Base-by-base conservation (phyloP, 2,329 filamentous ascomycete species). In the Botryotinia globosa region DNA sequence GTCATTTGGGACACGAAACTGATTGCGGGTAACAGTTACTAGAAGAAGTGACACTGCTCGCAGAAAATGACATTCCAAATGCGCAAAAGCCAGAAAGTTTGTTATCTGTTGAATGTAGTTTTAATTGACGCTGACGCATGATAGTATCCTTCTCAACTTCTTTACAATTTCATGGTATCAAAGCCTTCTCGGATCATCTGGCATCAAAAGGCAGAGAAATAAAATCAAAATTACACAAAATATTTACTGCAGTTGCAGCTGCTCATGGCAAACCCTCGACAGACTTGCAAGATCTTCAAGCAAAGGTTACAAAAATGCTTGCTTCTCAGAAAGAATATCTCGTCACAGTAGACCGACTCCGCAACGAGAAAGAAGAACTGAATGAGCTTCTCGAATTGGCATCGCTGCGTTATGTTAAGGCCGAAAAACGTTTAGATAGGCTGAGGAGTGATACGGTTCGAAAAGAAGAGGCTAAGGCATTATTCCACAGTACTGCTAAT, bases 341-440 rank as follows among this genome's bases (percentile, higher is more conserved):
- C 18, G 86, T 91, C 54, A 92, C 94, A 80, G 83, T 97, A 68
- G 93, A 97, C 76, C 88, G 91, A 71, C 84, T 94, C 20, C 87
- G 89, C 66, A 85, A 88, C 10, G 94, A 98, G 78, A 97, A 96
- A 78, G 92, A 97, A 71, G 90, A 93, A 77, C 86, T 97, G 5
- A 93, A 93, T 64, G 92, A 96, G 79, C 92, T 95, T 75, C 85
- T 98, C 32, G 95, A 98, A 80, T 91, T 89, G 48, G 96, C 95
- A 25, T 97, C 94, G 8, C 85, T 97, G 73, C 89, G 96, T 76
- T 98, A 97, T 80, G 93, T 98, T 85, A 93, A 97, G 77, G 96
- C 96, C 0, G 96, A 99, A 81, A 97, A 97, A 84, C 96, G 94
- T 81, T 85, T 98, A 69, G 96, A 99, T 81, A 90, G 96, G 61